Evolutionary conservation across 2,329 filamentous ascomycete genomes (phyloP), one percentile per base, ranked within the genome.

Genomic region (Phaeosphaeriaceae sp.): DNA sequence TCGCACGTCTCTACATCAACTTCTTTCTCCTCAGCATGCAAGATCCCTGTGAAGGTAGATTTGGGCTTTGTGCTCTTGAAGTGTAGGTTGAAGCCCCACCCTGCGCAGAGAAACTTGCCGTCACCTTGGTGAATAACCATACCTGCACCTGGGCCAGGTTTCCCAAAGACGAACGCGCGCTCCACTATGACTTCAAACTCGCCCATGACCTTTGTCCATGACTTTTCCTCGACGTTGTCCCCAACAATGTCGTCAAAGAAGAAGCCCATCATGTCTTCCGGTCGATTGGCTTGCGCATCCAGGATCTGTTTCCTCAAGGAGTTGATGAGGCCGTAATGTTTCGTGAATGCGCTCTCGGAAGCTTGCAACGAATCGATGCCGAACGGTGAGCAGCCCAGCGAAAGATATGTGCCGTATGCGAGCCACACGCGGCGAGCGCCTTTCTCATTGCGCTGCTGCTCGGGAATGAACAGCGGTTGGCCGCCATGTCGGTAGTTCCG

Each of bases 391-490:
- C 54, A 68, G 6, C 52, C 68, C 10, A 68, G 58, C 13, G 64
- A 59, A 17, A 59, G 65, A 45, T 61, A 68, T 17, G 61, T 69
- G 17, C 61, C 68, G 40, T 72, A 72, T 1, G 69, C 69, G 7
- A 60, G 55, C 70, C 70, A 73, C 6, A 72, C 59, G 1, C 70
- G 61, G 20, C 70, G 58, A 3, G 64, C 65, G 3, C 70, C 70
- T 6, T 68, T 63, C 72, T 82, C 81, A 53, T 84, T 83, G 13
- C 83, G 76, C 5, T 82, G 74, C 62, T 85, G 83, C 69, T 85
- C 83, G 0, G 83, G 83, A 40, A 85, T 84, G 60, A 85, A 84
- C 0, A 85, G 73, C 0, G 81, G 76, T 60, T 84, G 80, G 11
- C 71, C 67, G 3, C 76, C 69, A 50, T 82, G 80, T 2, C 77